Conservation (phyloP, 129 eudicot genomes). For the Gnaphalium uliginosum region DNA sequence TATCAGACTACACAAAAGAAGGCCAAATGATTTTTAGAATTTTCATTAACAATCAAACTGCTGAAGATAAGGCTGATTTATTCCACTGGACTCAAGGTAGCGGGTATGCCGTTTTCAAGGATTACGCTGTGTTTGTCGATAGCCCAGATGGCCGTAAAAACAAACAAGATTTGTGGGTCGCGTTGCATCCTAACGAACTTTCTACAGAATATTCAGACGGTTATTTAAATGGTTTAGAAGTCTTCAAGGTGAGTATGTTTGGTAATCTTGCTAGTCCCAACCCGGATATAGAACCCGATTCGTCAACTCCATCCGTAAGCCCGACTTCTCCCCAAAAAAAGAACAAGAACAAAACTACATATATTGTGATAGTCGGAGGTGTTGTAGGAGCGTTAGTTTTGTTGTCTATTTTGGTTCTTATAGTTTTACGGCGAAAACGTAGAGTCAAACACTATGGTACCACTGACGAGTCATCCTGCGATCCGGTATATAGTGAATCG, state of each 20-base stretch:
- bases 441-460: constrained; percentile 7
- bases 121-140: constrained; percentile 20
- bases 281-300: background rate
- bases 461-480: too few species aligned
- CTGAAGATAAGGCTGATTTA: constrained; percentile 31
- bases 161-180: constrained; percentile 34
- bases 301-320: background rate
- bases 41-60: constrained; percentile 38
- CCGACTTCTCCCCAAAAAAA: too few species aligned
- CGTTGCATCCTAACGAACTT: constrained; percentile 12
- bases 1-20: background rate
- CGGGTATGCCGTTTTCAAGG: constrained; percentile 33
- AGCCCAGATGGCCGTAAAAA: background rate
- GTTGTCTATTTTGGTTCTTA: constrained; percentile 20
- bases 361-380: constrained; percentile 26
- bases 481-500: too few species aligned
- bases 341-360: background rate
- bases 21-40: constrained; percentile 27
- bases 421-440: constrained; percentile 17
- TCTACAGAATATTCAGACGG: background rate
- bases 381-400: constrained; percentile 28
- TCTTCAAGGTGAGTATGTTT: constrained; percentile 38
- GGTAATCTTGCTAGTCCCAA: background rate
- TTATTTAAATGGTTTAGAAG: constrained; percentile 50
- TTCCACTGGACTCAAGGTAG: constrained; percentile 16